Evolutionary conservation across 164 flowering plant genomes (phyloP), one percentile per base, ranked within the genome.

Genomic region (Akebia trifoliata): DNA sequence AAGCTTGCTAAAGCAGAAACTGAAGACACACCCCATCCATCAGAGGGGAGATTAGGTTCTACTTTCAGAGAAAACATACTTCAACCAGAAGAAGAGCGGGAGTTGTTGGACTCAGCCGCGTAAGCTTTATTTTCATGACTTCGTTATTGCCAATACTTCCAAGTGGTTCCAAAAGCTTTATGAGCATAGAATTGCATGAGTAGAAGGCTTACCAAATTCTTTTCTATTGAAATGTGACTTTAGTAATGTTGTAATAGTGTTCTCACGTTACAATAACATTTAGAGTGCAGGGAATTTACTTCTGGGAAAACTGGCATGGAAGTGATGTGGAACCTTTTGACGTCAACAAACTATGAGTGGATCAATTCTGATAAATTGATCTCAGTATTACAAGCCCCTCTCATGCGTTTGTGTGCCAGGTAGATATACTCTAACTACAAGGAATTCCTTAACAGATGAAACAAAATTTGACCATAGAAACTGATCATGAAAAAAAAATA

Each of bases 371-470:
- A 58, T n/a, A 62, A 28, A 60, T 34, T 86, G 57, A 35, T 72
- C 17, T 45, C 78, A 43, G 85, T 60, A 30, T 57, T 89, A 53
- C 75, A 68, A 72, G 57, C 73, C 37, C 84, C 87, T 76, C 69
- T 92, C 18, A 70, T 83, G 83, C 87, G 96, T 52, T 64, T 89
- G 34, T 92, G 98, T 72, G 87, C 85, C 28, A 83, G 96, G 98
- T 88, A 78, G 18, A 36, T 10, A 32, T 1, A 6, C 20, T 8
- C 31, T 28, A 6, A 22, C 24, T 29, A 4, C 24, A 39, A 32
- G 3, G 17, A 42, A 3, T 21, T 46, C 36, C 31, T 22, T 10
- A 9, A 20, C 32, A 22, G 22, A 49, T 21, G 22, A 26, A 35
- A 21, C 43, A 5, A 30, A 29, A 56, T 56, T 30, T 56, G 29